Conservation (phyloP, 225 moss, liverwort and hornwort species). For the Sphagnum tenellum region DNA sequence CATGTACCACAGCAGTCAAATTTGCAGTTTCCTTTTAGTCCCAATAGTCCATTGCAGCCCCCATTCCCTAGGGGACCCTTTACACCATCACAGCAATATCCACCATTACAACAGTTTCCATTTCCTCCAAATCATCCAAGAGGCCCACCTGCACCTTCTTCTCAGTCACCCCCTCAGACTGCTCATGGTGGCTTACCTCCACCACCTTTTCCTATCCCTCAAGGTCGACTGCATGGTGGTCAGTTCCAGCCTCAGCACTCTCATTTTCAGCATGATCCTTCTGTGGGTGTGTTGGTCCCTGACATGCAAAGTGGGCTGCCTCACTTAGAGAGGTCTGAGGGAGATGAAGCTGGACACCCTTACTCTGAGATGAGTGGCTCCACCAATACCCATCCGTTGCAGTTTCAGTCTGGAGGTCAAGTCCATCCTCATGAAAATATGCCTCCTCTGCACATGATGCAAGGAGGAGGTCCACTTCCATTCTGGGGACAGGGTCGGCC, state of each 20-base stretch:
- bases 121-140: conserved; percentile 35
- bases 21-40: conserved; percentile 22
- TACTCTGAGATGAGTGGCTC: conserved; percentile 34
- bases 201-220: conserved; percentile 39
- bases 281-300: conserved; percentile 14
- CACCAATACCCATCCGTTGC: conserved; percentile 25
- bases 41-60: conserved; percentile 35
- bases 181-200: conserved; percentile 31
- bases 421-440: conserved; percentile 36
- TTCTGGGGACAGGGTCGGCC: conserved; percentile 66
- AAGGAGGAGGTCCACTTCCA: conserved; percentile 31
- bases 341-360: conserved; percentile 21
- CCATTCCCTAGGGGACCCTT: conserved; percentile 45
- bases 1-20: no score
- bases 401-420: conserved; percentile 34
- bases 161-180: conserved; percentile 21
- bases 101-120: conserved; percentile 36
- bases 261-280: conserved; percentile 28
- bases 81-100: conserved; percentile 41
- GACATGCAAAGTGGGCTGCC: conserved; percentile 32
- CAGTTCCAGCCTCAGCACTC: conserved; percentile 43
- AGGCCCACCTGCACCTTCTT: conserved; percentile 28
- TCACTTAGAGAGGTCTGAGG: conserved; percentile 21
- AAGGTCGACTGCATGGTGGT: conserved; percentile 51
- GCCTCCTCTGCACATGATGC: conserved; percentile 30